Conservation (phyloP, 257 asterid genomes). For the Solanum virginianum region DNA sequence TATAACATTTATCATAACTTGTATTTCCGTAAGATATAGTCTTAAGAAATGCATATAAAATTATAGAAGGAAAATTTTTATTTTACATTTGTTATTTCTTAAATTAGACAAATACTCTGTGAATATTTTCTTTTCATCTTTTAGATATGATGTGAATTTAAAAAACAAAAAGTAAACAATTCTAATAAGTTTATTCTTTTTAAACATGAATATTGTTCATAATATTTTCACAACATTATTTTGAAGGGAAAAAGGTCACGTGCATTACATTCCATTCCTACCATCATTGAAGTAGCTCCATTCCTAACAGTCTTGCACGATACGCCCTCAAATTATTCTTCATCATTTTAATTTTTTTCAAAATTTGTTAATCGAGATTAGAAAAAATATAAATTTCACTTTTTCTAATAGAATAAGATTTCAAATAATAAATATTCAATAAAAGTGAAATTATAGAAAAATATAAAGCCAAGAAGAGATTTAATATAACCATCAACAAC, state of each 20-base stretch:
- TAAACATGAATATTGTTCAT: rapidly evolving
- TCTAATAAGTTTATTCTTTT: not conserved
- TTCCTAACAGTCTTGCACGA: not conserved
- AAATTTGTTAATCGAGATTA: not conserved
- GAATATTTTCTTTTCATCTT: too few species aligned
- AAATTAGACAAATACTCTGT: not conserved
- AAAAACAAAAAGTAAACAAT: not conserved
- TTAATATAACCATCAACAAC: too few species aligned
- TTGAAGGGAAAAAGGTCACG: not conserved
- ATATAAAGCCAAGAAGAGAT: too few species aligned
- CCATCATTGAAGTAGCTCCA: not conserved
- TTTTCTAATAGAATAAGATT: not conserved
- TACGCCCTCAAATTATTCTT: not conserved
- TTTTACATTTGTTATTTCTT: too few species aligned
- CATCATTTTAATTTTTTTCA: not conserved
- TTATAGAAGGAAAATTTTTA: too few species aligned
- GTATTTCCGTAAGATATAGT: too few species aligned
- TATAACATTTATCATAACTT: not conserved
- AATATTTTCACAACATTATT: not conserved
- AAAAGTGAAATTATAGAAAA: too few species aligned
- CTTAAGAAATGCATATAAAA: too few species aligned
- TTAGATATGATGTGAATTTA: not conserved
- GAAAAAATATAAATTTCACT: not conserved
- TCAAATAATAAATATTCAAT: not conserved
- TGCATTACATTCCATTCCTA: not conserved